Evolutionary conservation across 164 flowering plant species (phyloP).

Genomic region (Warburgia ugandensis): DNA sequence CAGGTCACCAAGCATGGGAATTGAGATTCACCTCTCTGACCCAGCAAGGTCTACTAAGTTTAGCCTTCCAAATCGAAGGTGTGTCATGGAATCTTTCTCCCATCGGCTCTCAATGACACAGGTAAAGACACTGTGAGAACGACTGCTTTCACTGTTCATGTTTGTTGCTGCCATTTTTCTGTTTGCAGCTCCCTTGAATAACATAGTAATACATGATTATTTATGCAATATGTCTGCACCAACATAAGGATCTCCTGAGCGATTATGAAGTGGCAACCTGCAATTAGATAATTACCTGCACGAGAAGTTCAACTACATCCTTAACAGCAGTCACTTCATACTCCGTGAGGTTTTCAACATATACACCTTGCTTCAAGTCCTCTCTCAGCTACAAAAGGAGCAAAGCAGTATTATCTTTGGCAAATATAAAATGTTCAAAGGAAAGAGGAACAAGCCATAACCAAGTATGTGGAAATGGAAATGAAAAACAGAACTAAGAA

Average conservation of each 20-base stretch:
- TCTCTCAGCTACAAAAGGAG: slow-evolving; percentile 63
- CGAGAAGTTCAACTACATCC: slow-evolving; percentile 61
- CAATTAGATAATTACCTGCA: slow-evolving; percentile 35
- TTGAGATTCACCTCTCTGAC: slow-evolving; percentile 69
- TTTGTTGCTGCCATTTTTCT: slow-evolving; percentile 83
- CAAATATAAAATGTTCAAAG: too few species aligned
- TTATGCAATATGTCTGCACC: not conserved
- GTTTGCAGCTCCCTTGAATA: slow-evolving; percentile 68
- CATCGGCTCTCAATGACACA: slow-evolving; percentile 81
- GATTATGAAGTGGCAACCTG: not conserved
- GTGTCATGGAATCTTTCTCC: slow-evolving; percentile 73
- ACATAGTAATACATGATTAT: not conserved
- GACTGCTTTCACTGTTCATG: slow-evolving; percentile 92
- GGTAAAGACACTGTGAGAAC: slow-evolving; percentile 95
- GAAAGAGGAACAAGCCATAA: not conserved
- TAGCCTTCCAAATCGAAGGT: slow-evolving; percentile 73
- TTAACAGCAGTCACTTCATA: slow-evolving; percentile 45
- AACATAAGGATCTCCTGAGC: not conserved
- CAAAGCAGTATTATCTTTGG: slow-evolving; percentile 10
- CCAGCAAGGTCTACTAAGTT: slow-evolving; percentile 93
- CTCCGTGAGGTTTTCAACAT: slow-evolving; percentile 82
- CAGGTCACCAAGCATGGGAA: not conserved
- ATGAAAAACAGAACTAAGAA: not conserved
- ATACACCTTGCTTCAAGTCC: slow-evolving; percentile 76
- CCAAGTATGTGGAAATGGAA: not conserved